Evolutionary conservation across 2,329 filamentous ascomycete species (phyloP).

Genomic region (Ceratocystiopsis brevicomis): DNA sequence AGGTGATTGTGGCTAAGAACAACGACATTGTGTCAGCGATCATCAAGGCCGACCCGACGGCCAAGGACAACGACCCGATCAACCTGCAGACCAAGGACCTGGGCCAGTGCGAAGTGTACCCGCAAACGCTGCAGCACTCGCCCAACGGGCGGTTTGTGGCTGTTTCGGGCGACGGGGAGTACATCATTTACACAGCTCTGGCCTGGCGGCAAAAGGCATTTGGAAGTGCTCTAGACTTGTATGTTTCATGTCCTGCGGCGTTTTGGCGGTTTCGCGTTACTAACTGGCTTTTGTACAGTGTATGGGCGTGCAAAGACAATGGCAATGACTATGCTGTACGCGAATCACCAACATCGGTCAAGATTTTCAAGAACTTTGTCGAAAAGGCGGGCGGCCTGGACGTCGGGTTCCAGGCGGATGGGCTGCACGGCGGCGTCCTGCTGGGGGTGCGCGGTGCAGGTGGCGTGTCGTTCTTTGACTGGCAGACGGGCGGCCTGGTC

Average conservation of each 20-base stretch:
- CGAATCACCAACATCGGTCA: slow-evolving; percentile 83
- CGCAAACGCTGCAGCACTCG: slow-evolving; percentile 86
- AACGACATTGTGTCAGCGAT: slow-evolving; percentile 90
- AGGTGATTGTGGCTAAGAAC: slow-evolving; percentile 88
- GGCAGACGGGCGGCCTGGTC: slow-evolving; percentile 75
- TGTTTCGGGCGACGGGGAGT: slow-evolving; percentile 89
- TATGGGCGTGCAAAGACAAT: slow-evolving; percentile 92
- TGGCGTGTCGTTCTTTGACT: slow-evolving; percentile 91
- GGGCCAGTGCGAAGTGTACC: slow-evolving; percentile 90
- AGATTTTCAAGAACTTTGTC: slow-evolving; percentile 95
- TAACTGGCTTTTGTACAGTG: slow-evolving; percentile 16
- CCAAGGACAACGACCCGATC: slow-evolving; percentile 82
- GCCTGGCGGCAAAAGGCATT: slow-evolving; percentile 97
- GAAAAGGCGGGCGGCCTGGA: slow-evolving; percentile 79
- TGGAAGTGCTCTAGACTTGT: slow-evolving; percentile 79
- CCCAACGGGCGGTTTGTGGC: slow-evolving; percentile 74
- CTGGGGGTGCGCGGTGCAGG: slow-evolving; percentile 91
- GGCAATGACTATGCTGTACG: slow-evolving; percentile 97
- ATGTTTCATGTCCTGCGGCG: neutral
- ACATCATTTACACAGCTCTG: slow-evolving; percentile 94
- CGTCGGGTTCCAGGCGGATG: slow-evolving; percentile 88
- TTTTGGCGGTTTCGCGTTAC: too few relatives aligned
- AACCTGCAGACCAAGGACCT: slow-evolving; percentile 82
- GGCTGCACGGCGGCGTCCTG: slow-evolving; percentile 70
- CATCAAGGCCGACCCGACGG: slow-evolving; percentile 70